Evolutionary conservation across 805 yeast genomes (phyloP), one percentile per base, ranked within the genome.

Genomic region (Nakazawaea ernobii): DNA sequence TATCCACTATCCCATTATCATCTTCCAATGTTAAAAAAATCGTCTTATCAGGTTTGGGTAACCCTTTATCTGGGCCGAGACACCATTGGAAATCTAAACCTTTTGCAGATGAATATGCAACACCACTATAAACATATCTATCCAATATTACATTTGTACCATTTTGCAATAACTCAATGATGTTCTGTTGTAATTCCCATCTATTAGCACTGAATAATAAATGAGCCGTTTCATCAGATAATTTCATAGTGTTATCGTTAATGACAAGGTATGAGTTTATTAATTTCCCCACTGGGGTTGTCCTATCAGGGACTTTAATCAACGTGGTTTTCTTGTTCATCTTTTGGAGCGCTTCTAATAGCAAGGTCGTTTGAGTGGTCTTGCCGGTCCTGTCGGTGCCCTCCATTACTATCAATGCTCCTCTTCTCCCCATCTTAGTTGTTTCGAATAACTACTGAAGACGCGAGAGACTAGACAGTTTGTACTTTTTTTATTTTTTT

Each of bases 311-410:
- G 55, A 94, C 91, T 62, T 89, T 91, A 52, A 86, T 58, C 32
- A 86, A 64, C 47, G 70, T 69, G 3, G 74, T 28, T 5, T 66
- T 58, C 1, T 70, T 69, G 1, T 63, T 62, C 1, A 52, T 41
- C 3, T 56, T 51, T 14, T 57, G 38, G 10, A 72, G 54, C 4
- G 54, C 55, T 0, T 66, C 58, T 0, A 68, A 55, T 8, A 85
- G 55, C 2, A 59, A 53, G 2, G 63, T 59, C 6, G 84, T 75
- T 60, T 94, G 99, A 0, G 97, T 90, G 2, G 96, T 79, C 59
- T 94, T 94, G 0, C 99, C 99, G 0, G 97, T 84, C 43, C 99
- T 69, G 59, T 94, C 99, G 1, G 94, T 76, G 0, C 99, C 99
- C 64, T 94, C 99, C 2, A 94, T 73, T 1, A 89, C 75, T 20